Percentiles rank a stretch among this genome's conserved stretches.
Conservation (phyloP, 306 rosid species). For the Pachyrhizus erosus region DNA sequence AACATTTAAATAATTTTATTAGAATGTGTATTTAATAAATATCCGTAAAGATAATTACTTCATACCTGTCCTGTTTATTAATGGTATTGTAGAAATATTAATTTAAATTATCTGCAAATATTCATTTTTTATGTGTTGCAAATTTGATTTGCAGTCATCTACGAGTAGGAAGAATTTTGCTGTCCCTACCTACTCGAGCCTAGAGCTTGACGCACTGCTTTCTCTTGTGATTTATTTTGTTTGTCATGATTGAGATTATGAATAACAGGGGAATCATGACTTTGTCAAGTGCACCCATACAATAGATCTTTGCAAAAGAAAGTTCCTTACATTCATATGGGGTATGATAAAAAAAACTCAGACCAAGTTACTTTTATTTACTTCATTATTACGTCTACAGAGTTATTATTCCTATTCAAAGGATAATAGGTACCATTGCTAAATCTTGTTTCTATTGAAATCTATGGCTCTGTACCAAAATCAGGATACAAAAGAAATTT, state of each 20-base stretch:
- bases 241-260: neutral
- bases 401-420: slow-evolving; percentile 34
- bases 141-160: no score
- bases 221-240: neutral
- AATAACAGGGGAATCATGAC: neutral
- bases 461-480: slow-evolving; percentile 34
- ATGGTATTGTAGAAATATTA: no score
- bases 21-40: no score
- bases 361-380: slow-evolving; percentile 18
- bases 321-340: neutral
- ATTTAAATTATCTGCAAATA: no score
- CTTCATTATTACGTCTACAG: slow-evolving; percentile 17
- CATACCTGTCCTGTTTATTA: no score
- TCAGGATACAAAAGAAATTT: slow-evolving; percentile 36
- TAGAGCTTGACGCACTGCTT: neutral
- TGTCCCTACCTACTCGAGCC: no score
- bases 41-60: no score
- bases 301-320: neutral
- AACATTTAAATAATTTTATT: no score
- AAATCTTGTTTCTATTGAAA: slow-evolving; percentile 26
- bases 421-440: slow-evolving; percentile 36
- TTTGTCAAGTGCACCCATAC: neutral
- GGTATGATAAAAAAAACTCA: no score
- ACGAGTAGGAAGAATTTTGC: no score
- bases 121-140: no score